Conservation (phyloP, 2,329 filamentous ascomycete genomes). For the Sporothrix brunneoviolacea region DNA sequence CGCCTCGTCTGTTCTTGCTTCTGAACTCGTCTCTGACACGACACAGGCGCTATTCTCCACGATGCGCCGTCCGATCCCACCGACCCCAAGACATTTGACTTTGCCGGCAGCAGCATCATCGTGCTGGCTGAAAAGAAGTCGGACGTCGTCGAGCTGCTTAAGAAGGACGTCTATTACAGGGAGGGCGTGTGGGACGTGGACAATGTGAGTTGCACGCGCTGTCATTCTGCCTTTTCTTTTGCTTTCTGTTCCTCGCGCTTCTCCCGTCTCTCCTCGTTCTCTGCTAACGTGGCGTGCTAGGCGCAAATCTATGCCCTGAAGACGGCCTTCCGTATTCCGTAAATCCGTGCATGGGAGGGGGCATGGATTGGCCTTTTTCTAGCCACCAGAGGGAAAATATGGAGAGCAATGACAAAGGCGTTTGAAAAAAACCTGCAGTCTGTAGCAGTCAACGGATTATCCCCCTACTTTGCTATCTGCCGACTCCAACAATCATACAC, state of each 20-base stretch:
- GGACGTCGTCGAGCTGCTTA: slow-evolving; percentile 59
- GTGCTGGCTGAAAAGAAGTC: slow-evolving; percentile 60
- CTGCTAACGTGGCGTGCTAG: slow-evolving; percentile 8
- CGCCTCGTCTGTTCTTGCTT: background rate
- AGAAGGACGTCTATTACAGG: slow-evolving; percentile 65
- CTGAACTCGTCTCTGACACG: no score
- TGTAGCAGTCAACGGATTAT: no score
- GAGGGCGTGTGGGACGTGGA: slow-evolving; percentile 75
- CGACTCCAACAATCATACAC: no score
- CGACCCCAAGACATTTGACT: slow-evolving; percentile 52
- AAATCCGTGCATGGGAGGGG: background rate
- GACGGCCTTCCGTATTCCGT: slow-evolving; percentile 25
- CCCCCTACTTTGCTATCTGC: no score
- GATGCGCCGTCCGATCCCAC: slow-evolving; percentile 56
- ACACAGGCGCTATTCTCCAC: slow-evolving; percentile 58
- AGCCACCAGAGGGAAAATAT: no score
- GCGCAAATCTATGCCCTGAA: slow-evolving; percentile 29
- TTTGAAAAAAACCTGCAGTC: no score
- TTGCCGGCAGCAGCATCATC: slow-evolving; percentile 68
- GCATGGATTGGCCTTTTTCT: no score
- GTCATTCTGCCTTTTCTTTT: background rate
- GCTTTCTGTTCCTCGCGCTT: no score
- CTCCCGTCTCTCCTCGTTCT: no score
- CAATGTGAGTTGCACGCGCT: slow-evolving; percentile 47
- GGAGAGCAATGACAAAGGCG: no score